Conservation (phyloP, 768 basidiomycete species). For the Trametes gibbosa region DNA sequence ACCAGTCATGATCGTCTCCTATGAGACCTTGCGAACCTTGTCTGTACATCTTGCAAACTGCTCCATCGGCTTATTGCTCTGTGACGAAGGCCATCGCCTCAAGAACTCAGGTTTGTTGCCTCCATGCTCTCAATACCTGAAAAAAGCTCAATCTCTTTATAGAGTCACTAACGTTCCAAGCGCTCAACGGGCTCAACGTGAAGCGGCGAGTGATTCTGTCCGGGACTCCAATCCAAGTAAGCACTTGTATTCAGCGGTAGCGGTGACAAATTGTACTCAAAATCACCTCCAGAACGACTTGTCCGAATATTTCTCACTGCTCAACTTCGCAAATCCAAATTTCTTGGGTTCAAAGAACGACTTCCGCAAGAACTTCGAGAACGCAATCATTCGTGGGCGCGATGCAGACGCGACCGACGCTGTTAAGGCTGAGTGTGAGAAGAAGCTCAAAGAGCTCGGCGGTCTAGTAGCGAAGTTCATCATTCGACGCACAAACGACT, state of each 20-base stretch:
- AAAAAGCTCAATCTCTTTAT: not conserved
- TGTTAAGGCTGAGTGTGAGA: slow-evolving; percentile 78
- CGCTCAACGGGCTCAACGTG: slow-evolving; percentile 79
- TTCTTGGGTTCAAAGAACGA: slow-evolving; percentile 86
- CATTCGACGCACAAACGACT: slow-evolving; percentile 90
- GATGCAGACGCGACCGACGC: slow-evolving; percentile 82
- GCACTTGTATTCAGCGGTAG: not conserved
- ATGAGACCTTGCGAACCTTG: slow-evolving; percentile 88
- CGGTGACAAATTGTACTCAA: not conserved
- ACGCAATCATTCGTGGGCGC: slow-evolving; percentile 84
- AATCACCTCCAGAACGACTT: slow-evolving; percentile 70
- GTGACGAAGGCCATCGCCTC: slow-evolving; percentile 94
- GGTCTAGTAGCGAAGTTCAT: slow-evolving; percentile 89
- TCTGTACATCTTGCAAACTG: slow-evolving; percentile 73
- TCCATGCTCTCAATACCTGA: not conserved
- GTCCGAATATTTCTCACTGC: slow-evolving; percentile 90
- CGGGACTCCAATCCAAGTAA: slow-evolving; percentile 88
- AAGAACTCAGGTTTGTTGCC: slow-evolving; percentile 81
- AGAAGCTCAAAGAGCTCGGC: slow-evolving; percentile 89
- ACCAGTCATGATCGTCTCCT: slow-evolving; percentile 96
- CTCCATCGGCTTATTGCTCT: slow-evolving; percentile 87
- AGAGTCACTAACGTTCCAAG: slow-evolving; percentile 88
- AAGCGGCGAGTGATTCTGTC: slow-evolving; percentile 90
- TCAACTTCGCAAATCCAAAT: slow-evolving; percentile 91
- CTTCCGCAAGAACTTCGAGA: slow-evolving; percentile 95